Evolutionary conservation across 805 yeast genomes (phyloP).

Genomic region (Kodamaea kakaduensis): DNA sequence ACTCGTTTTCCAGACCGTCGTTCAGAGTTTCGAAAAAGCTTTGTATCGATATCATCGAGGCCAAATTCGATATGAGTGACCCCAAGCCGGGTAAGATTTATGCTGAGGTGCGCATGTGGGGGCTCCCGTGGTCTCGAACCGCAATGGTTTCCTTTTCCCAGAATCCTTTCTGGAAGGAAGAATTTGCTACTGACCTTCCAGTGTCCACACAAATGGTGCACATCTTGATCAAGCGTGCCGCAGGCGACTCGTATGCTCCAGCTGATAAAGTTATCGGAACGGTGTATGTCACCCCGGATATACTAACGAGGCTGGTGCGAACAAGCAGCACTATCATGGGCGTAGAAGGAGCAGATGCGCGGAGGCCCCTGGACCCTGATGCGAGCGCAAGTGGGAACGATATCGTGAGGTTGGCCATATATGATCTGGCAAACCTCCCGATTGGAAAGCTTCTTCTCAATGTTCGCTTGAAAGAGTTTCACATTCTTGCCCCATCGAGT

Average conservation of each 20-base stretch:
- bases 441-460: conserved; percentile 58
- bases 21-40: conserved; percentile 54
- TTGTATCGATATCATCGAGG: conserved; percentile 60
- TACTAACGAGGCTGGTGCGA: conserved; percentile 33
- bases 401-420: conserved; percentile 44
- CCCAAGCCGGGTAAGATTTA: conserved; percentile 38
- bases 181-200: conserved; percentile 59
- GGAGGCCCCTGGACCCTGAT: conserved; percentile 1
- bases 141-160: conserved; percentile 48
- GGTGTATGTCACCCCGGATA: conserved; percentile 51
- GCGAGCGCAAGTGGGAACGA: conserved; percentile 23
- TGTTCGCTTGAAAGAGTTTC: conserved; percentile 48
- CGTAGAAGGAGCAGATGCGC: conserved; percentile 15
- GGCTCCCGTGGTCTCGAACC: conserved; percentile 73
- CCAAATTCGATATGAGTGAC: conserved; percentile 40
- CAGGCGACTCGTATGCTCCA: conserved; percentile 22
- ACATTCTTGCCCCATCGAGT: conserved; percentile 54
- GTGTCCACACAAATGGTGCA: conserved; percentile 50
- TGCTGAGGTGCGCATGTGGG: conserved; percentile 72
- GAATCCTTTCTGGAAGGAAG: conserved; percentile 83
- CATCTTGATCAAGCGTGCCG: conserved; percentile 41
- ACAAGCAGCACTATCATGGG: conserved; percentile 33
- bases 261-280: conserved; percentile 49
- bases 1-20: conserved; percentile 4
- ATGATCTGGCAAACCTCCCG: conserved; percentile 37